Evolutionary conservation across 2,329 filamentous ascomycete species (phyloP).

Genomic region (Fusarium torulosum): DNA sequence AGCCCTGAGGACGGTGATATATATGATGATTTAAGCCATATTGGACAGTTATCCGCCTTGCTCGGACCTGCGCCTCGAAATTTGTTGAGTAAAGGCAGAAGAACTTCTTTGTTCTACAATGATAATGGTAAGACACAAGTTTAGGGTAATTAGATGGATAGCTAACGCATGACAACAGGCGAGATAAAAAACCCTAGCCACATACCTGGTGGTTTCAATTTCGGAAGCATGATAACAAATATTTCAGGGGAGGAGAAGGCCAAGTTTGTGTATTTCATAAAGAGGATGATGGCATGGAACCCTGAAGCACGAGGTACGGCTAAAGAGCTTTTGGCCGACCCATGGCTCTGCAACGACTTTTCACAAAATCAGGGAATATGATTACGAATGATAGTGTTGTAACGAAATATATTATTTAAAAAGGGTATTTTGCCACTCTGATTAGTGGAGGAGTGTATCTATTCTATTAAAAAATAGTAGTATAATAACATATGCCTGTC

Average conservation of each 20-base stretch:
- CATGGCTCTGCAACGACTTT: conserved; percentile 4
- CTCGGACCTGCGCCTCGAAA: background rate
- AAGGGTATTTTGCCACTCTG: background rate
- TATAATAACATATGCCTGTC: background rate
- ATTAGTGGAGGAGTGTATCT: background rate
- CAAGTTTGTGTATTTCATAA: conserved; percentile 33
- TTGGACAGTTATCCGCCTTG: conserved; percentile 21
- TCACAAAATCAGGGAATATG: background rate
- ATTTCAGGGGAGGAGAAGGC: conserved; percentile 17
- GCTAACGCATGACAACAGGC: conserved; percentile 13
- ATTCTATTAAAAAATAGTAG: background rate
- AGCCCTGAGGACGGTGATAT: background rate
- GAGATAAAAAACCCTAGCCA: conserved; percentile 39
- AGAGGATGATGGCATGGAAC: background rate
- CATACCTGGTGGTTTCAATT: conserved; percentile 33
- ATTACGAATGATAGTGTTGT: background rate
- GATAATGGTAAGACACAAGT: background rate
- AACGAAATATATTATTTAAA: background rate
- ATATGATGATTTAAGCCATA: conserved; percentile 21
- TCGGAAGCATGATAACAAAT: conserved; percentile 9
- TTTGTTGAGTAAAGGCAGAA: background rate
- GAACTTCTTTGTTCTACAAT: background rate
- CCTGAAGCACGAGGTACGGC: background rate
- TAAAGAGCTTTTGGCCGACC: background rate
- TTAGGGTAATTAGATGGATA: too few species aligned